Base-by-base conservation (phyloP, 495 filamentous ascomycete species). In the Penicillium alfredii region DNA sequence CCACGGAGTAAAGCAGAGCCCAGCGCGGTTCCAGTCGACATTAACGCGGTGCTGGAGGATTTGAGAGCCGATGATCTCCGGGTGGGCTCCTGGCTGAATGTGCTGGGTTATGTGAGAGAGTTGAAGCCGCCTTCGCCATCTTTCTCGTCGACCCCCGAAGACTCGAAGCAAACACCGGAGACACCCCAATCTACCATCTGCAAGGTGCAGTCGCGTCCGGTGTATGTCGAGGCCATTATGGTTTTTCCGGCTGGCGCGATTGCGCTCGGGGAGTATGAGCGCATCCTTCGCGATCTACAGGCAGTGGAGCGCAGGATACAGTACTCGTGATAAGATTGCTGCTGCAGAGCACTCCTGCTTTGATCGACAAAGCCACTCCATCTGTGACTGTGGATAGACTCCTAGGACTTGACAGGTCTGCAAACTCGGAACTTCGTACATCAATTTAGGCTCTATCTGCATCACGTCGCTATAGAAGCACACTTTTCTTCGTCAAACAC, bases 21-120 rank as follows among this genome's bases (percentile, higher is more conserved):
- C 4, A 52, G 68, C 6, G 64, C 56, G 23, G 80, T 78, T 0
- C 25, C 68, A 16, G 84, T 92, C 14, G 75, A 88, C 53, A 73
- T 94, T 30, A 72, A 78, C 30, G 74, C 85, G 33, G 54, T 94
- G 10, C 68, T 94, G 4, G 73, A 77, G 37, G 67, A 62, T 12
- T 49, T 89, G 39, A 77, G 77, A 13, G 55, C 71, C 18, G 76
- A 81, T 34, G 77, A 86, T 17, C 70, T 80, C 35, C 68, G 77
- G 25, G 64, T 82, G 4, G 92, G 92, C n/a, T 75, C 82, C 30
- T 98, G 92, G 92, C 55, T 95, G 12, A 92, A 94, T 57, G 74
- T 96, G 0, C 73, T 95, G 35, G 92, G 90, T 2, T 94, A 94
- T 57, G 69, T 93, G 22, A 70, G 51, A 42, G 53, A 55, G 10